Base-by-base conservation (phyloP, 495 filamentous ascomycete genomes). In the Geoglossum glabrum region DNA sequence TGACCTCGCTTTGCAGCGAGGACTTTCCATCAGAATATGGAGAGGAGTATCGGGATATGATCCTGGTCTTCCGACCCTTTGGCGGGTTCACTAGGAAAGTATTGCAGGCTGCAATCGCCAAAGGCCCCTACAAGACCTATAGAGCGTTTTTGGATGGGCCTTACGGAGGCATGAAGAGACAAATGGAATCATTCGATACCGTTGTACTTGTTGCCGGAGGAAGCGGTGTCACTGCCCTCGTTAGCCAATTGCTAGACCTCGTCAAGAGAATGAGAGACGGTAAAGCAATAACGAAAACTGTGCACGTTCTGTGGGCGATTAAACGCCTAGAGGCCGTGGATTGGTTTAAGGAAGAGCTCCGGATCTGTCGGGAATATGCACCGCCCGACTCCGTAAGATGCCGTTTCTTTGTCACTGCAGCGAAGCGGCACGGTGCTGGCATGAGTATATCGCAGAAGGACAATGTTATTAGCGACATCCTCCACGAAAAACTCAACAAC, bases 271-370 rank as follows among this genome's bases (percentile, higher is more conserved):
- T 96, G 78, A 82, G 85, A 19, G 87, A 93, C 64, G 84, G 86
- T 19, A 94, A 95, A 63, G 92, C 90, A 33, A 85, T 95, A 56
- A 95, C 90, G 17, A 86, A 82, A 69, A 85, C 84, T 56, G 82
- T 97, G 28, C 83, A 89, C 23, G 85, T 97, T 5, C 79, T 97
- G 13, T 97, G 90, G 90, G 81, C 89, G 21, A 72, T 97, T 50
- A 90, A 90, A 67, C 80, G 83, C 55, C 79, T 86, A 36, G 90
- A 95, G 69, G 87, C 86, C 8, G 89, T 97, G 78, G 88, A 94
- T 67, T 97, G 90, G 90, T 97, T 97, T 76, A 85, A 86, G 66
- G 90, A 96, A 71, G 92, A 95, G 67, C 74, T 96, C 46, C 76
- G 87, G 51, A 88, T 95, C 63, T 92, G 90, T 71, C 75, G 87